Evolutionary conservation across 768 basidiomycete genomes (phyloP).

Genomic region (Serpula lacrymans): DNA sequence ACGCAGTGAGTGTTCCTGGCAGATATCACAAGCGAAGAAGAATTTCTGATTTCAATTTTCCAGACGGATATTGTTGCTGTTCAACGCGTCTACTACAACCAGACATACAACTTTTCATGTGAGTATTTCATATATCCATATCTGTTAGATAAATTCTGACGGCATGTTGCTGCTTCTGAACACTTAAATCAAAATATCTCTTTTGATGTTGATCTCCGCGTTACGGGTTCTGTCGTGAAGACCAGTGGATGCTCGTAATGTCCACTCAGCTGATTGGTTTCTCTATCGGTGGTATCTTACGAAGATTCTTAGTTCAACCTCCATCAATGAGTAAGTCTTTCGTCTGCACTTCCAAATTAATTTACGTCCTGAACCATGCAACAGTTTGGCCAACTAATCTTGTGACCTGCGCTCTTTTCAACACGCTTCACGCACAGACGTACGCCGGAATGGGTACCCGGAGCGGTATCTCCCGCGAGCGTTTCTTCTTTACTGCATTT

Average conservation of each 20-base stretch:
- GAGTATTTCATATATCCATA: neutral
- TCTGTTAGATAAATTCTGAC: neutral
- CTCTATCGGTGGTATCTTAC: slow-evolving; percentile 43
- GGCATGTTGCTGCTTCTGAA: neutral
- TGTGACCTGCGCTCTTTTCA: slow-evolving; percentile 24
- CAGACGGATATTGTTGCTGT: slow-evolving; percentile 43
- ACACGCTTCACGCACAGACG: slow-evolving; percentile 15
- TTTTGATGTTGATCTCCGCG: too few relatives aligned
- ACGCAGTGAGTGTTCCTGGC: slow-evolving; percentile 20
- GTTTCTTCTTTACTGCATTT: slow-evolving; percentile 18
- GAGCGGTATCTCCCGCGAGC: slow-evolving; percentile 9
- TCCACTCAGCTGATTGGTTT: slow-evolving; percentile 41
- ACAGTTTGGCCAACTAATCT: slow-evolving; percentile 26
- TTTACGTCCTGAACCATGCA: slow-evolving; percentile 8
- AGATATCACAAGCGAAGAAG: neutral
- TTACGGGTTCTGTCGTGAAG: too few relatives aligned
- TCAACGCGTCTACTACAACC: slow-evolving; percentile 43
- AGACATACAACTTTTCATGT: slow-evolving; percentile 32
- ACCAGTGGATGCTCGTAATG: slow-evolving; percentile 38
- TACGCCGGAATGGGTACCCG: slow-evolving; percentile 21
- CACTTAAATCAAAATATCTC: too few relatives aligned
- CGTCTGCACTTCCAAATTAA: too few relatives aligned
- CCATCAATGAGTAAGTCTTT: slow-evolving; percentile 58
- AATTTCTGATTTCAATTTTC: neutral
- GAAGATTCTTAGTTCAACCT: slow-evolving; percentile 57